These are phyloP conservation scores for Mortierella sp. DNA, from an alignment of 371 early-diverging fungal genomes.

Conservation along the genomic window DNA sequence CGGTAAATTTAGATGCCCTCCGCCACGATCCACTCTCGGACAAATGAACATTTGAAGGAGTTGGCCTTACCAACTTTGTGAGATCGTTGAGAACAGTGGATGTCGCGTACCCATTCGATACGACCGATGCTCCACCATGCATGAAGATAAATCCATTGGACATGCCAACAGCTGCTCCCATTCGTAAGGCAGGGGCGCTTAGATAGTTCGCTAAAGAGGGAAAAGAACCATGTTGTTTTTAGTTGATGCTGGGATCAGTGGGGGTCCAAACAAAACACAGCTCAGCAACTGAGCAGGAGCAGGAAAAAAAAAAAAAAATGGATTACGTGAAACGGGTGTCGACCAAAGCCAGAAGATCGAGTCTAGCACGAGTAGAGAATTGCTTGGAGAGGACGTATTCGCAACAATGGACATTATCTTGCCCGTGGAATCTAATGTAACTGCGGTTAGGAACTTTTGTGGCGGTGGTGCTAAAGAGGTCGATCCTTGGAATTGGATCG, in stretches of 20 bases:
- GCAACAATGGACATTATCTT: conserved; percentile 43
- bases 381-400: conserved; percentile 23
- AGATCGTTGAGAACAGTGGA: conserved; percentile 39
- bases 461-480: conserved; percentile 23
- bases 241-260: neutral
- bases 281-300: neutral
- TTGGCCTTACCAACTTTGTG: conserved; percentile 36
- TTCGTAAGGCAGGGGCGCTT: conserved; percentile 29
- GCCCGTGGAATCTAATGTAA: conserved; percentile 43
- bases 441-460: conserved; percentile 38
- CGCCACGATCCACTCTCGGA: neutral
- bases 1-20: conserved; percentile 11
- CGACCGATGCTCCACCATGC: conserved; percentile 36
- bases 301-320: neutral
- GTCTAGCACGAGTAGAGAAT: conserved; percentile 28
- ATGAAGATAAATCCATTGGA: conserved; percentile 21
- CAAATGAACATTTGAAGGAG: neutral
- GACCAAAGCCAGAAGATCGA: conserved; percentile 44
- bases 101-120: conserved; percentile 21
- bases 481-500: conserved; percentile 18
- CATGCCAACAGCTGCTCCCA: conserved; percentile 42
- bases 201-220: conserved; percentile 26
- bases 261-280: neutral
- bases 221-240: neutral
- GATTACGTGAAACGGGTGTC: conserved; percentile 44